Percentiles rank a stretch among this genome's conserved stretches.
Evolutionary conservation across 768 basidiomycete species (phyloP).

Genomic region (Hebeloma cylindrosporum): DNA sequence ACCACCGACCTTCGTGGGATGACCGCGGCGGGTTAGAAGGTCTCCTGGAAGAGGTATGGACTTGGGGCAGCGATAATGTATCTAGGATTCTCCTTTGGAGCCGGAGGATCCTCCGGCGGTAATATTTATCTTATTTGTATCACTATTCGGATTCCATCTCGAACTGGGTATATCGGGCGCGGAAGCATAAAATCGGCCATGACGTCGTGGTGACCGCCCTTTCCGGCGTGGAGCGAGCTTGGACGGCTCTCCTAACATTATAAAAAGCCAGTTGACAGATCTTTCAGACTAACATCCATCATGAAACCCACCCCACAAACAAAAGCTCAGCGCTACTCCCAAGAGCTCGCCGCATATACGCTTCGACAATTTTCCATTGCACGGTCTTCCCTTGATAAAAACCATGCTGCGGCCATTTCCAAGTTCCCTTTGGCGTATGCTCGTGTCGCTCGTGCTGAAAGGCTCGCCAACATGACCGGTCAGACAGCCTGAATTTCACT

Average conservation of each 20-base stretch:
- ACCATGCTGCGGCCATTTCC: constrained; percentile 32
- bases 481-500: neutral
- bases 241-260: neutral
- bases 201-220: too few relatives aligned
- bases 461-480: constrained; percentile 12
- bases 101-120: constrained; percentile 36
- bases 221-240: too few relatives aligned
- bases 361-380: constrained; percentile 45
- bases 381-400: constrained; percentile 30
- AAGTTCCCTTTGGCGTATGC: constrained; percentile 39
- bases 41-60: constrained; percentile 61
- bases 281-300: constrained; percentile 6
- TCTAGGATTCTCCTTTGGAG: constrained; percentile 39
- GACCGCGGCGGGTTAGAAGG: constrained; percentile 66
- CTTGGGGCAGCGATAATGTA: constrained; percentile 42
- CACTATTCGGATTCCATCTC: constrained; percentile 3
- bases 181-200: neutral
- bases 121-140: constrained; percentile 17
- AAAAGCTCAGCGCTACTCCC: constrained; percentile 41
- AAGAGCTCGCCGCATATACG: constrained; percentile 49
- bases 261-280: neutral
- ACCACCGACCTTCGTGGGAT: constrained; percentile 56
- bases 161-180: neutral
- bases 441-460: constrained; percentile 25
- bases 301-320: constrained; percentile 27